These are phyloP conservation scores for Nicotiana paniculata DNA, from an alignment of 257 asterid species.

Conservation along the genomic window DNA sequence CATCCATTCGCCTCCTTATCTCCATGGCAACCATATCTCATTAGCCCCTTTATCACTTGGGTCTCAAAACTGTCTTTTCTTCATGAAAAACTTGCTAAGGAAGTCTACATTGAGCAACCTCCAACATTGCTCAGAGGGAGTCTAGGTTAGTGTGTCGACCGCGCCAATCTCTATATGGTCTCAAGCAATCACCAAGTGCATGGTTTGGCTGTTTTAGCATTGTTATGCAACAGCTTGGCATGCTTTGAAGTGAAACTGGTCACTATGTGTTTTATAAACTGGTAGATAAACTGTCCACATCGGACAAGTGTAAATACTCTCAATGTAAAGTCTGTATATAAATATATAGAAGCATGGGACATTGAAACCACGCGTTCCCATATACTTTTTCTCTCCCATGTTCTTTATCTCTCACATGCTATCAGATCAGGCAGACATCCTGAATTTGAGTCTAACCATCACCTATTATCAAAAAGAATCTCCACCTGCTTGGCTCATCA, in stretches of 20 bases:
- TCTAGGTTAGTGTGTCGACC: background rate
- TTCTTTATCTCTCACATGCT: too few species aligned
- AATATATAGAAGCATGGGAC: too few species aligned
- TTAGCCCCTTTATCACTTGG: background rate
- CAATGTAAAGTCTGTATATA: too few species aligned
- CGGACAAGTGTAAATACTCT: too few species aligned
- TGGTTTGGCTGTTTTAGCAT: background rate
- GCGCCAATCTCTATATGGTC: background rate
- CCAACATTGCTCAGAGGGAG: background rate
- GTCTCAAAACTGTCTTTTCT: conserved; percentile 2
- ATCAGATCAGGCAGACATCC: too few species aligned
- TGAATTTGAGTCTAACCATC: too few species aligned
- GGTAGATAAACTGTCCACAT: too few species aligned
- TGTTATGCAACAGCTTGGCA: background rate
- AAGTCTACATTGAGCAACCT: conserved; percentile 7
- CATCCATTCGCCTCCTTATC: background rate
- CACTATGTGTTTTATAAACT: background rate
- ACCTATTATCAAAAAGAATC: too few species aligned
- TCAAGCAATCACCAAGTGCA: background rate
- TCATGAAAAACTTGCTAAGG: background rate
- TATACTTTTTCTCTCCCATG: too few species aligned
- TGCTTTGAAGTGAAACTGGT: background rate
- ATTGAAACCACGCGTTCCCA: too few species aligned
- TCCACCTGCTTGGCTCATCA: too few species aligned
- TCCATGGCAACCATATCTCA: background rate